A percentile compares a stretch with the other conserved stretches of the same genome.
phyloP scores from a whole-genome alignment of 2,329 filamentous ascomycete genomes.

The Fusarium sp. region DNA sequence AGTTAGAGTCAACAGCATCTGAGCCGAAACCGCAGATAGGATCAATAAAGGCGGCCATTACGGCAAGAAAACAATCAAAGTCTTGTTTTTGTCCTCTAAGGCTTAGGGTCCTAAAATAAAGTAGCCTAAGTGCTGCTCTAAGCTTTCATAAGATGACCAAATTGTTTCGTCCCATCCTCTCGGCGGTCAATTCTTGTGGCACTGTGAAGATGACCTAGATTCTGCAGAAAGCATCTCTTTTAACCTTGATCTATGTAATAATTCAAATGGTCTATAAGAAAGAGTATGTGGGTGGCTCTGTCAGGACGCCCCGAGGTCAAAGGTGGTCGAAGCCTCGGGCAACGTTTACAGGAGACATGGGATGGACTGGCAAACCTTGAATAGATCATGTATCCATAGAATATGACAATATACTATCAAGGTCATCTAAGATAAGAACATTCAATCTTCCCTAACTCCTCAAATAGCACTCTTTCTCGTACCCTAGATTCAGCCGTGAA shows the following conservation, averaged over 20 bases:
- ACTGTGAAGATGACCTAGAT: neutral
- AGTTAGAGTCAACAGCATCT: neutral
- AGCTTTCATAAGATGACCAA: neutral
- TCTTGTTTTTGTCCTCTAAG: neutral
- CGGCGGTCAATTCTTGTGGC: neutral
- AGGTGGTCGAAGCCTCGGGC: too few relatives aligned
- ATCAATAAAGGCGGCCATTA: neutral
- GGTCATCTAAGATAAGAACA: neutral
- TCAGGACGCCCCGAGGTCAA: too few relatives aligned
- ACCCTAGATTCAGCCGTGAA: neutral
- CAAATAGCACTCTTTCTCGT: slow-evolving; percentile 10
- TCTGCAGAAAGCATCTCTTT: too few relatives aligned
- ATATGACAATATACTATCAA: neutral
- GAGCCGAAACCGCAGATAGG: neutral
- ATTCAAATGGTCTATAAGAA: too few relatives aligned
- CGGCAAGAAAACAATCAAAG: rapidly evolving
- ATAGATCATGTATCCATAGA: neutral
- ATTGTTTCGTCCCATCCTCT: neutral
- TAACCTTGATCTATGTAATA: too few relatives aligned
- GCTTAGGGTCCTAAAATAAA: neutral
- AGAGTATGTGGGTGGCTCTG: too few relatives aligned
- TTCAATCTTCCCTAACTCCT: slow-evolving; percentile 34
- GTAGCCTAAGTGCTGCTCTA: neutral
- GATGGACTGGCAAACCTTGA: neutral
- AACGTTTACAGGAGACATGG: too few relatives aligned